Evolutionary conservation across 176 grass and related monocot species (phyloP), one percentile per base, ranked within the genome.

Genomic region (Saccharum spontaneum): DNA sequence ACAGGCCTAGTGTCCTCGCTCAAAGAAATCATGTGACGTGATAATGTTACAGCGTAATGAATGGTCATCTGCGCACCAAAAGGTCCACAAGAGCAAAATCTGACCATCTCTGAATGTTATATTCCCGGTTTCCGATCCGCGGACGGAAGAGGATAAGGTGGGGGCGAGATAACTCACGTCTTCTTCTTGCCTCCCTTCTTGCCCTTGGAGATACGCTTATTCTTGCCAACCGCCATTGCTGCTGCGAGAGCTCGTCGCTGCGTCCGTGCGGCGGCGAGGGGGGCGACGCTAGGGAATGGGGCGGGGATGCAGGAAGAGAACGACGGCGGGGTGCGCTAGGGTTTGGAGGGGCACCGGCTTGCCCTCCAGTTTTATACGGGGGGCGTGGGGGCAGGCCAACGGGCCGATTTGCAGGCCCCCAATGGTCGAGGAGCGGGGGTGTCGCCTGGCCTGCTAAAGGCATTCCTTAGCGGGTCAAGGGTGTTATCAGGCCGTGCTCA

Each of bases 121-220:
- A 38, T 7, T 38, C 37, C 37, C 16, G 15, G 48, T 50, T 50
- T 17, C 48, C 48, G 15, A 50, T 59, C 33, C 5, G 7, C 15
- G 0, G 22, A 69, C 44, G 20, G 37, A 60, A 7, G 14, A 28
- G 15, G 48, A 8, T 1, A 3, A 0, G 5, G 5, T 28, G 28
- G 28, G 5, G 11, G 7, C 0, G 54, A 69, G 20, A 48, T 50
- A 37, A 31, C 85, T 84, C 61, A 97, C 94, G 84, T 87, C 88
- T 97, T 97, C 94, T 97, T 97, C 90, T 97, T 97, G 16, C 92
- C 88, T 8, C 94, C 94, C 88, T 97, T 97, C 65, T 92, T 92
- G 0, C 92, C 65, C 82, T 97, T 97, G 2, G 94, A 97, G 44
- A 97, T 97, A 8, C 94, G 34, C 90, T 97, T 97, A 81, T 97